Evolutionary conservation across 768 basidiomycete genomes (phyloP).

Genomic region (Tricholomella constricta): DNA sequence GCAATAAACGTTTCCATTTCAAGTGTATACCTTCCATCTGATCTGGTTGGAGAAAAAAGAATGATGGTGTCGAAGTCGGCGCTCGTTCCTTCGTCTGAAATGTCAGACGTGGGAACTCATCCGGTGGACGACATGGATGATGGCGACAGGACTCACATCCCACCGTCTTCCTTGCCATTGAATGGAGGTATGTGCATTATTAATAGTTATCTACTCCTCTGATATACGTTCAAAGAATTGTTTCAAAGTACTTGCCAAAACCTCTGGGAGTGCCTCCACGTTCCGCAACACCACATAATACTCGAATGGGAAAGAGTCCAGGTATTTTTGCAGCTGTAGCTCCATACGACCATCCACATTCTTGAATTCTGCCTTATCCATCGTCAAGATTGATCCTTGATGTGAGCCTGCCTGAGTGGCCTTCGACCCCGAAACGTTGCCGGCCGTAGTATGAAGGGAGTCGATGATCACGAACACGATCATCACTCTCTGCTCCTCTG

Average conservation of each 20-base stretch:
- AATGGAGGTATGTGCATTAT: not conserved
- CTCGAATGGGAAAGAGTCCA: slow-evolving; percentile 98
- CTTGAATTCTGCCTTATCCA: slow-evolving; percentile 91
- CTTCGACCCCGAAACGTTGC: slow-evolving; percentile 17
- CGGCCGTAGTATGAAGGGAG: slow-evolving; percentile 58
- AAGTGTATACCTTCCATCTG: too few species aligned
- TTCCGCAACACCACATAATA: slow-evolving; percentile 92
- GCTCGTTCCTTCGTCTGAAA: too few species aligned
- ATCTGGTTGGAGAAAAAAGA: too few species aligned
- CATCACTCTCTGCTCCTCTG: slow-evolving; percentile 89
- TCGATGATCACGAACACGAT: slow-evolving; percentile 96
- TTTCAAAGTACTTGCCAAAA: slow-evolving; percentile 82
- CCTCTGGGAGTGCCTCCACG: slow-evolving; percentile 90
- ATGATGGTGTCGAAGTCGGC: too few species aligned
- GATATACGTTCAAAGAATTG: slow-evolving; percentile 90
- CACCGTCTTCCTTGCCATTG: too few species aligned
- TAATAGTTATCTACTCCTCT: slow-evolving; percentile 51
- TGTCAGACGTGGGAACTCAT: too few species aligned
- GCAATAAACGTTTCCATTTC: too few species aligned
- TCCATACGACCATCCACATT: slow-evolving; percentile 81
- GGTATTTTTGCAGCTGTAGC: slow-evolving; percentile 82
- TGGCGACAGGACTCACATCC: too few species aligned
- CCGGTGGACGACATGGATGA: too few species aligned
- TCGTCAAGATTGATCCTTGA: slow-evolving; percentile 84
- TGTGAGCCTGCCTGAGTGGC: slow-evolving; percentile 24